These are phyloP conservation scores for Arabis hirsuta DNA, from an alignment of 345 rosid species.

Conservation along the genomic window DNA sequence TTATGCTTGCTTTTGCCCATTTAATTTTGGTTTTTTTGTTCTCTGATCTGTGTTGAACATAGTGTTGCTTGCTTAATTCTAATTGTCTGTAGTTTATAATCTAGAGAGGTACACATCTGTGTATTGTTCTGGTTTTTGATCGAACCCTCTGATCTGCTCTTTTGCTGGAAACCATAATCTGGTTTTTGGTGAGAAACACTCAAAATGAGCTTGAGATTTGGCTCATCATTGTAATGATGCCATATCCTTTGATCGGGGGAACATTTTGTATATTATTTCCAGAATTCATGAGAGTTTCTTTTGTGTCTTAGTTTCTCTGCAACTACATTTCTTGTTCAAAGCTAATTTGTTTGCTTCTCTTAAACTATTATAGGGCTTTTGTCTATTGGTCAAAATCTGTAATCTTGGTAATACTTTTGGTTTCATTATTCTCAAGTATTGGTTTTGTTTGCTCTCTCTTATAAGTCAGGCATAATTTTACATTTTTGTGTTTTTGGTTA, in stretches of 20 bases:
- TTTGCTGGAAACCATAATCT: constrained; percentile 1
- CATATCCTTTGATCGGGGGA: constrained; percentile 45
- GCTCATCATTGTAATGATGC: constrained; percentile 23
- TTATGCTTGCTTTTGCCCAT: no score
- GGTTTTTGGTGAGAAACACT: constrained; percentile 41
- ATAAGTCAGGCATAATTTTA: not conserved
- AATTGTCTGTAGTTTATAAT: no score
- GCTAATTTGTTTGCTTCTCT: not conserved
- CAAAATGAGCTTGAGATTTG: constrained; percentile 38
- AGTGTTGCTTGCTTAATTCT: no score
- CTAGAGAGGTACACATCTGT: not conserved
- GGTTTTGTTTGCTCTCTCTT: no score
- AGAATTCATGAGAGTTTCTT: not conserved
- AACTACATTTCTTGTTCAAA: not conserved
- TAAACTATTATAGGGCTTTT: not conserved
- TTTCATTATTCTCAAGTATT: no score
- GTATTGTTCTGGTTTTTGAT: constrained; percentile 17
- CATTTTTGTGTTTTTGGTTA: not conserved
- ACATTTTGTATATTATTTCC: constrained; percentile 28
- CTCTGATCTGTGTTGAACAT: no score
- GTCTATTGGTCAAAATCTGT: not conserved
- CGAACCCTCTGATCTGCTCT: constrained; percentile 35
- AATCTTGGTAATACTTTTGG: no score
- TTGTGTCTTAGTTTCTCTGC: not conserved
- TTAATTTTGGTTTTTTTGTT: no score